These are phyloP conservation scores for Russula sp. DNA, from an alignment of 768 basidiomycete genomes.

Conservation along the genomic window DNA sequence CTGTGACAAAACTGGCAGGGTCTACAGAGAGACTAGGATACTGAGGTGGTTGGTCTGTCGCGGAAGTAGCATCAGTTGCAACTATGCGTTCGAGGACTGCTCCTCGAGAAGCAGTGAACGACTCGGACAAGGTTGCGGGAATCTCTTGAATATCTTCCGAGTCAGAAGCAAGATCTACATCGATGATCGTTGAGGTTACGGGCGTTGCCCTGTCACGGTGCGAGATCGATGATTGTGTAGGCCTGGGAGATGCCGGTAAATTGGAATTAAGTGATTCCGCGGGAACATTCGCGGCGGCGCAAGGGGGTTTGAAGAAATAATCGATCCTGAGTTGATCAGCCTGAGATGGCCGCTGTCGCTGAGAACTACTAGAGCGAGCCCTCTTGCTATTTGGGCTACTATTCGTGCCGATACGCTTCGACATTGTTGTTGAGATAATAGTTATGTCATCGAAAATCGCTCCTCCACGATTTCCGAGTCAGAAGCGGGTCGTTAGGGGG, in stretches of 20 bases:
- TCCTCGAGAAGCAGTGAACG: not conserved
- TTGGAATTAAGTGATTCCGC: slow-evolving; percentile 12
- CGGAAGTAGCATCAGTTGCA: not conserved
- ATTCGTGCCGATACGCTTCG: slow-evolving; percentile 7
- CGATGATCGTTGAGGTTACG: slow-evolving; percentile 28
- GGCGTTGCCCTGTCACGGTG: slow-evolving; percentile 4
- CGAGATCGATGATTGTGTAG: slow-evolving; percentile 2
- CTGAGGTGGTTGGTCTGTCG: slow-evolving; percentile 10
- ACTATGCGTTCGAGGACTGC: not conserved
- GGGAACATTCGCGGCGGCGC: not conserved
- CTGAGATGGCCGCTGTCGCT: not conserved
- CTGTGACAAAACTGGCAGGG: slow-evolving; percentile 41
- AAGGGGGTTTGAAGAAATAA: slow-evolving; percentile 18
- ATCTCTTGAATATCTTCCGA: slow-evolving; percentile 5
- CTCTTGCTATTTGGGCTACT: slow-evolving; percentile 3
- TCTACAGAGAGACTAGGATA: slow-evolving; percentile 42
- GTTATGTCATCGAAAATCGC: slow-evolving; percentile 13
- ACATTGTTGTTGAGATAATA: slow-evolving; percentile 10
- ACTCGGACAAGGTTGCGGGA: not conserved
- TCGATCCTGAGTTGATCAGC: slow-evolving; percentile 12
- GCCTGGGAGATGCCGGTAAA: not conserved
- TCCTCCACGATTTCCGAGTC: not conserved
- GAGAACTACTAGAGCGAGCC: not conserved
- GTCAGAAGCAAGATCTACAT: slow-evolving; percentile 32
- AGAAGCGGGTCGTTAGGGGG: not conserved